These are phyloP conservation scores for Xylaria sp. DNA, from an alignment of 2,329 filamentous ascomycete genomes.

Conservation along the genomic window DNA sequence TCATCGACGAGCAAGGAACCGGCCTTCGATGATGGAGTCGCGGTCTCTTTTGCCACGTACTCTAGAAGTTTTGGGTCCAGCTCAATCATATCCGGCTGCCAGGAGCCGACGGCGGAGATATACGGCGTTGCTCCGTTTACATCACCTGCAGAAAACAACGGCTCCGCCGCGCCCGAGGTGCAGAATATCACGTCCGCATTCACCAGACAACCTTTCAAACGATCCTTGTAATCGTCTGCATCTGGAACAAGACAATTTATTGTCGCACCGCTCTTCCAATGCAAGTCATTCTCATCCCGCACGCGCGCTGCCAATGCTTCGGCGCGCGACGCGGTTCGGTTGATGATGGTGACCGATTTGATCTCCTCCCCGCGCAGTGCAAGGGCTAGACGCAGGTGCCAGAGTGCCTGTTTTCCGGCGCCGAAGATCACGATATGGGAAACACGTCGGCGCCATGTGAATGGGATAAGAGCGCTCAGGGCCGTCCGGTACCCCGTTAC, in stretches of 20 bases:
- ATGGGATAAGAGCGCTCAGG: constrained; percentile 14
- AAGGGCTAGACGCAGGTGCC: constrained; percentile 15
- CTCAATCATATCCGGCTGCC: constrained; percentile 20
- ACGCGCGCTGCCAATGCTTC: constrained; percentile 2
- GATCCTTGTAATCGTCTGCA: constrained; percentile 2
- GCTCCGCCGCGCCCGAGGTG: constrained; percentile 7
- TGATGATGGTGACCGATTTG: constrained; percentile 7
- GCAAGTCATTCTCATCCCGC: constrained; percentile 5
- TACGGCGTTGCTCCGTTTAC: constrained; percentile 9
- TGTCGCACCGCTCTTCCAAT: constrained; percentile 8
- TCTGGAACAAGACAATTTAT: constrained; percentile 8
- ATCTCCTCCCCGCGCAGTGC: constrained; percentile 17
- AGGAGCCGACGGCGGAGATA: constrained; percentile 17
- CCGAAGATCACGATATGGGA: constrained; percentile 12
- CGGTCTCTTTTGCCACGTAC: not conserved
- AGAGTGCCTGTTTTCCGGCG: constrained; percentile 18
- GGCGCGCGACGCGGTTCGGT: constrained; percentile 12
- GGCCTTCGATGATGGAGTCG: constrained; percentile 4
- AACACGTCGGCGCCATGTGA: constrained; percentile 10
- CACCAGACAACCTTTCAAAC: constrained; percentile 2
- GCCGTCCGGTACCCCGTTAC: constrained; percentile 16
- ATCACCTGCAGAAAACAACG: constrained; percentile 12
- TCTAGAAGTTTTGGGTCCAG: constrained; percentile 11
- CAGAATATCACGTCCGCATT: constrained; percentile 14
- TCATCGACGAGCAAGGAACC: constrained; percentile 16